Evolutionary conservation across 805 yeast genomes (phyloP).

Genomic region (Pichia scutulata): DNA sequence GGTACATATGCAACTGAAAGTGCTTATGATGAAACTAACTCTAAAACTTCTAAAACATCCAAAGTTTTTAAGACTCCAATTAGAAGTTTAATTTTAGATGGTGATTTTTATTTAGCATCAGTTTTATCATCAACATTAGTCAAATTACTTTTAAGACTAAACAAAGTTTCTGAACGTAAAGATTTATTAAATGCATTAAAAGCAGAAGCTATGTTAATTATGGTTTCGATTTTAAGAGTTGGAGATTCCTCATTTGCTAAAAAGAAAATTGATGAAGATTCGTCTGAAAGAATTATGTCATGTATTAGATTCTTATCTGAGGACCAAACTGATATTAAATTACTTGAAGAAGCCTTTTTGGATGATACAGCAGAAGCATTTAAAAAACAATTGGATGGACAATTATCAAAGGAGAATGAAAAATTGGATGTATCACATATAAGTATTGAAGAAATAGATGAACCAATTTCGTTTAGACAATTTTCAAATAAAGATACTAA

Average conservation of each 20-base stretch:
- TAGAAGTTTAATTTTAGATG: slow-evolving; percentile 72
- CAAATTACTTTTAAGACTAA: slow-evolving; percentile 74
- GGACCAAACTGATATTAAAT: slow-evolving; percentile 40
- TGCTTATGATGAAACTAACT: slow-evolving; percentile 48
- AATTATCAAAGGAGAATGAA: slow-evolving; percentile 48
- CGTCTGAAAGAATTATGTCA: slow-evolving; percentile 88
- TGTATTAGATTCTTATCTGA: slow-evolving; percentile 76
- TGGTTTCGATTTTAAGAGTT: slow-evolving; percentile 86
- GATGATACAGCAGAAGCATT: slow-evolving; percentile 85
- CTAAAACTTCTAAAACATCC: slow-evolving; percentile 30
- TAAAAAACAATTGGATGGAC: slow-evolving; percentile 55
- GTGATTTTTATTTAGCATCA: slow-evolving; percentile 87
- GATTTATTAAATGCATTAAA: slow-evolving; percentile 71
- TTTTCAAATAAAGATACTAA: slow-evolving; percentile 41
- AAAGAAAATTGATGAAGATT: slow-evolving; percentile 88
- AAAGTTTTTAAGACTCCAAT: slow-evolving; percentile 50
- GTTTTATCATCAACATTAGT: slow-evolving; percentile 83
- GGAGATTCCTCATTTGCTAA: slow-evolving; percentile 68
- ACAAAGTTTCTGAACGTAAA: slow-evolving; percentile 42
- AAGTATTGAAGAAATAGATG: slow-evolving; percentile 72
- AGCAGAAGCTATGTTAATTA: slow-evolving; percentile 89
- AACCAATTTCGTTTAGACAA: slow-evolving; percentile 71
- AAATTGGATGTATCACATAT: slow-evolving; percentile 52
- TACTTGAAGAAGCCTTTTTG: slow-evolving; percentile 62
- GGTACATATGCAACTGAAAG: slow-evolving; percentile 97